A percentile compares a stretch with the other conserved stretches of the same genome.
phyloP scores from a whole-genome alignment of 441 rosid genomes.

The Flueggea neowawraea region DNA sequence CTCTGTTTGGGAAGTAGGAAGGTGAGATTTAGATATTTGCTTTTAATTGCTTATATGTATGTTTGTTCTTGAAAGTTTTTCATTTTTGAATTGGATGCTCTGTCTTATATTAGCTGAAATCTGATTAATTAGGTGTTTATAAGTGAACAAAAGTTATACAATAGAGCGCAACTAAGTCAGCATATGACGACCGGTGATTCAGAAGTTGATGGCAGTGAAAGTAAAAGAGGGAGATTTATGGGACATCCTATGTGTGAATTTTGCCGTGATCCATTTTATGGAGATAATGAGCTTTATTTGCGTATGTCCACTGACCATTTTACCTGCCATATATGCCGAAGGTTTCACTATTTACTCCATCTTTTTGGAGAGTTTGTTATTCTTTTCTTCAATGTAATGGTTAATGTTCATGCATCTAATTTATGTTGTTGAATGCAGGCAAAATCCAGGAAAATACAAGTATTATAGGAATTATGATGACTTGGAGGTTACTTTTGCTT shows the following conservation, averaged over 20 bases:
- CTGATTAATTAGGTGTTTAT: conserved; percentile 56
- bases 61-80: too few species aligned
- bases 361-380: not conserved
- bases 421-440: conserved; percentile 45
- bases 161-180: conserved; percentile 74
- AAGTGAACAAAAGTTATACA: conserved; percentile 85
- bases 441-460: conserved; percentile 85
- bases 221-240: conserved; percentile 90
- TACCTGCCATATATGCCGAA: conserved; percentile 91
- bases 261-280: conserved; percentile 79
- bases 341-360: conserved; percentile 28
- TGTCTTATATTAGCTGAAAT: too few species aligned
- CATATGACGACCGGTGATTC: conserved; percentile 86
- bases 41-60: too few species aligned
- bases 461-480: conserved; percentile 90
- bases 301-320: conserved; percentile 94
- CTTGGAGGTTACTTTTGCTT: conserved; percentile 58
- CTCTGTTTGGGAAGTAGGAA: conserved; percentile 93
- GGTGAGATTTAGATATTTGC: conserved; percentile 29
- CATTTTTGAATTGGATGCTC: too few species aligned
- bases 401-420: not conserved
- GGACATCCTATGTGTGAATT: conserved; percentile 98
- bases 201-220: conserved; percentile 92
- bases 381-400: not conserved
- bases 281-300: conserved; percentile 85